These are phyloP conservation scores for Pythium dissimile DNA, from an alignment of 352 stramenopile species.

Conservation along the genomic window DNA sequence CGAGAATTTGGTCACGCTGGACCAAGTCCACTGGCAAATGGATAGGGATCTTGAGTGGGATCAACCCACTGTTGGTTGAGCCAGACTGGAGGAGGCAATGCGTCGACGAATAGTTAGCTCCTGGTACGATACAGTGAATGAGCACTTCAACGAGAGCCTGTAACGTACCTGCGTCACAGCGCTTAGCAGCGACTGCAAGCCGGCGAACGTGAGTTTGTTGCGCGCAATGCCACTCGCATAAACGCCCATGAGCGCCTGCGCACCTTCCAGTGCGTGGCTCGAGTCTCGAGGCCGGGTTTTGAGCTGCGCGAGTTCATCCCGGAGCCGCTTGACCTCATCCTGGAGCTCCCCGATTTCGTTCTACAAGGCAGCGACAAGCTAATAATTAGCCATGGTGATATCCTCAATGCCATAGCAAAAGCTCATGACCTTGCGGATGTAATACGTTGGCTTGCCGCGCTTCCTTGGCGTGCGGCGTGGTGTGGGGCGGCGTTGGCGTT, in stretches of 20 bases:
- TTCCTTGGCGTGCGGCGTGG: background rate
- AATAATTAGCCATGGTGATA: too few species aligned
- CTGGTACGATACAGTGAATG: background rate
- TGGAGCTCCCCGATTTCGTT: conserved; percentile 3
- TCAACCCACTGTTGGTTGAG: background rate
- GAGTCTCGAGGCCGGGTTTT: background rate
- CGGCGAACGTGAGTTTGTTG: conserved; percentile 2
- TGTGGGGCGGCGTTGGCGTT: background rate
- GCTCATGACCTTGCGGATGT: conserved; percentile 4
- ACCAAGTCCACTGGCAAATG: conserved; percentile 2
- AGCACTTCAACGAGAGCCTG: background rate
- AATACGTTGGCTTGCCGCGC: conserved; percentile 12
- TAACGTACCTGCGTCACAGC: background rate
- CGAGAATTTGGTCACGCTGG: background rate
- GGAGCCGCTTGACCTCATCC: background rate
- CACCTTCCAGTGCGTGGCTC: background rate
- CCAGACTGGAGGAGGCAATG: background rate
- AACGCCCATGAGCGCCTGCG: background rate
- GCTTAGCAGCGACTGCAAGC: background rate
- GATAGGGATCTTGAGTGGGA: conserved; percentile 12
- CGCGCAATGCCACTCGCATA: background rate
- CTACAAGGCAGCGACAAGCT: background rate
- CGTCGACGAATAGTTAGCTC: background rate
- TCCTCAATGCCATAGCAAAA: too few species aligned
- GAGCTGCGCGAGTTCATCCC: background rate